Conservation (phyloP, 1,284 basidiomycete genomes). For the Schizophyllum amplum region DNA sequence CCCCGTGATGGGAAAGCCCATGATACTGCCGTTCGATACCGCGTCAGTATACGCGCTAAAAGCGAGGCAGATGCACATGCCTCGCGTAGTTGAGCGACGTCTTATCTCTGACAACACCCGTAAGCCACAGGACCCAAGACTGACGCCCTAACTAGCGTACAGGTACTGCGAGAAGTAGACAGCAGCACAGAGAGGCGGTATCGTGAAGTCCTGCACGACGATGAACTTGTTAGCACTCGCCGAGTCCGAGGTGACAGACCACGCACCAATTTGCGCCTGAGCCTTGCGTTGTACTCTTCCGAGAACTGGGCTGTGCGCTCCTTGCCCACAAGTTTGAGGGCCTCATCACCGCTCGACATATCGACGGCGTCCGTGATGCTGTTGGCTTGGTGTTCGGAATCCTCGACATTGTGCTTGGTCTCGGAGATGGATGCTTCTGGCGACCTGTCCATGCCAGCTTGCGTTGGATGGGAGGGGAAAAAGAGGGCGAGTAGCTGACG, state of each 20-base stretch:
- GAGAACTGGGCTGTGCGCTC: constrained; percentile 45
- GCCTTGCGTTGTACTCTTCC: constrained; percentile 49
- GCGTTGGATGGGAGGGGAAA: not conserved
- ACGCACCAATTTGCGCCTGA: constrained; percentile 51
- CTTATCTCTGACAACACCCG: constrained; percentile 42
- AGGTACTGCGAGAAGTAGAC: constrained; percentile 63
- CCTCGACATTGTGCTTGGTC: constrained; percentile 10
- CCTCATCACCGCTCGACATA: constrained; percentile 43
- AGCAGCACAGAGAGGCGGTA: constrained; percentile 54
- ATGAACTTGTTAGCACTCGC: not conserved
- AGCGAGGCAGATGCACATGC: constrained; percentile 18
- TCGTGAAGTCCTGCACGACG: constrained; percentile 38
- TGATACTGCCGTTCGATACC: constrained; percentile 33
- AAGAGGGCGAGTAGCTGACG: not conserved
- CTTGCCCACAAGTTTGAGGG: constrained; percentile 47
- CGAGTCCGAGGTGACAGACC: not conserved
- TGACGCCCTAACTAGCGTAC: constrained; percentile 23
- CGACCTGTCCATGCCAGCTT: constrained; percentile 10
- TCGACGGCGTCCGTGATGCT: constrained; percentile 17
- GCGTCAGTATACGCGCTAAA: not conserved
- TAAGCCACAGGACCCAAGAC: not conserved
- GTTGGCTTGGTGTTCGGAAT: constrained; percentile 6
- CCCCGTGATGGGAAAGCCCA: constrained; percentile 57
- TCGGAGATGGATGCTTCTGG: constrained; percentile 4
- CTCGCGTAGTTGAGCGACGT: constrained; percentile 62